Base-by-base conservation (phyloP, 73 alveolate genomes). In the Stentor coeruleus region DNA sequence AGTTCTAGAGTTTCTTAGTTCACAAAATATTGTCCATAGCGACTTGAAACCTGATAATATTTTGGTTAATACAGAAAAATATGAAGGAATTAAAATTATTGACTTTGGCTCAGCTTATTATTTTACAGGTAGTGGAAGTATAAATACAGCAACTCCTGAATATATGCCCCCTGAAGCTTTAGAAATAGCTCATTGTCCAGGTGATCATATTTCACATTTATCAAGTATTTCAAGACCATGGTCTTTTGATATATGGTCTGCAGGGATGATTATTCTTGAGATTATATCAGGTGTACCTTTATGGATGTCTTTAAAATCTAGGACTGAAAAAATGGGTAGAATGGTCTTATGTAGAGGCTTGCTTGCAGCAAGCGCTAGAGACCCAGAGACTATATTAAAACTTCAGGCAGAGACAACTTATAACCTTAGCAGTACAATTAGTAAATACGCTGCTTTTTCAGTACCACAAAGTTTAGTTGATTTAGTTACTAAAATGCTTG, bases 31-130 rank as follows among this genome's bases (percentile, higher is more conserved):
- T 3, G 91, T 91, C 14, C 97, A 91, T 83, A 91, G 92, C 35
- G 97, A 91, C 73, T 74, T 91, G 35, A 91, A 91, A 80, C 97
- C 97, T n/a, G 97, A 91, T 76, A 91, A 91, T 73, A 88, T 91
- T 3, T 66, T 91, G 35, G 89, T 91, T 15, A 76, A 81, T 35
- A 35, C 57, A 31, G 38, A 75, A 28, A 77, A 77, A 11, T 74
- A 79, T 1, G 86, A 82, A 58, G 91, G 76, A 58, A 59, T 91
- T 33, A 91, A 87, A 76, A 60, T 91, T 2, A 91, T 91, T 37
- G 97, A 91, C 74, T 88, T 91, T 59, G 97, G 97, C 35, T 82
- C 91, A 2, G 90, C 94, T 6, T 91, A 83, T 74, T 39, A 59
- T 35, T 90, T n/a, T 60, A 80, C 59, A 3, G 82, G 82, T 3